These are phyloP conservation scores for Aspergillus hortae DNA, from an alignment of 2,329 filamentous ascomycete species.

Conservation along the genomic window DNA sequence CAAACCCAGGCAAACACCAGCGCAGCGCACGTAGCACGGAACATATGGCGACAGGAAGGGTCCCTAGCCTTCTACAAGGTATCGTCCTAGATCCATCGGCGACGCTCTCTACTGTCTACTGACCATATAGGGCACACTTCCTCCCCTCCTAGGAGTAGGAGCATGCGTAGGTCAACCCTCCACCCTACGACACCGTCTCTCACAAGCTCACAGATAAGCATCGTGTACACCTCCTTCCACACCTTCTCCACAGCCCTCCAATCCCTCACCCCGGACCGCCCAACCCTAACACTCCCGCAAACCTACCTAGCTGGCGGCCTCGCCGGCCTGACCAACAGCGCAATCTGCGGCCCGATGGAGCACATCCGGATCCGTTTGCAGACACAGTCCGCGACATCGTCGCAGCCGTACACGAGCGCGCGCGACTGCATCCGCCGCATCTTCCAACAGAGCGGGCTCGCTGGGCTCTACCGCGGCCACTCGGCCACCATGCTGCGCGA, in stretches of 20 bases:
- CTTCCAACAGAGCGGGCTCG: conserved; percentile 61
- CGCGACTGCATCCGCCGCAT: conserved; percentile 80
- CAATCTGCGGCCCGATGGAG: conserved; percentile 84
- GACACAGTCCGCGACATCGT: conserved; percentile 65
- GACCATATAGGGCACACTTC: conserved; percentile 87
- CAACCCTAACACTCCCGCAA: conserved; percentile 66
- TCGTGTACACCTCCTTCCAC: conserved; percentile 94
- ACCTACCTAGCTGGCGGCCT: conserved; percentile 87
- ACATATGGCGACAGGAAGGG: conserved; percentile 81
- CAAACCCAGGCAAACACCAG: conserved; percentile 75
- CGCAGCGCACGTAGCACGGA: conserved; percentile 70
- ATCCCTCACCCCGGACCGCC: conserved; percentile 53
- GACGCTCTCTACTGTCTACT: background rate
- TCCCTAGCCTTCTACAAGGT: conserved; percentile 80
- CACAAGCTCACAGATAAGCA: conserved; percentile 52
- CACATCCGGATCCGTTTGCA: conserved; percentile 92
- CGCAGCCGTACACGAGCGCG: conserved; percentile 73
- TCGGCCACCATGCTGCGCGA: conserved; percentile 81
- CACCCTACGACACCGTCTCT: background rate
- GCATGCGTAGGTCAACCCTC: conserved; percentile 62
- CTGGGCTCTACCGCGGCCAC: conserved; percentile 80
- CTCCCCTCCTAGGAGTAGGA: conserved; percentile 86
- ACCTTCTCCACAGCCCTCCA: conserved; percentile 79
- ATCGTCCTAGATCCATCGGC: background rate
- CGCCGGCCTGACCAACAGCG: conserved; percentile 80